Evolutionary conservation across 352 stramenopile species (phyloP), one percentile per base, ranked within the genome.

Genomic region (Phytophthora palmivora): DNA sequence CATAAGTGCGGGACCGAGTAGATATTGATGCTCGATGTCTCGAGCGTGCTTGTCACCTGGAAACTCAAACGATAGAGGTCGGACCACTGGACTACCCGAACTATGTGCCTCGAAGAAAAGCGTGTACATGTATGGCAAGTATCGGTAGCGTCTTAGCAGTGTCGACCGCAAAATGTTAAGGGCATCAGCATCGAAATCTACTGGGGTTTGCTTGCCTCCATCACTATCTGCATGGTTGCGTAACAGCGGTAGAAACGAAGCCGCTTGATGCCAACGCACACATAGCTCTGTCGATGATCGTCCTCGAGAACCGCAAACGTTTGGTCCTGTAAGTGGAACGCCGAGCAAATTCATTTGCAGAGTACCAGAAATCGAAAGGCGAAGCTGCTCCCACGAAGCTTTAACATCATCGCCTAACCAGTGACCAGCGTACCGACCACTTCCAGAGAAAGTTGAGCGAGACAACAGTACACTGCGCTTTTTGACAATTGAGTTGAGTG

Each of bases 121-220:
- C 19, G 89, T 92, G 61, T 96, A 96, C 67, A 95, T 74, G 63
- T 92, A 95, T n/a, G 89, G 87, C 28, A 96, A 52, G 22, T 92
- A 82, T 1, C 65, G 58, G 48, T 95, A 96, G 1, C 89, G 83
- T 11, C 63, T 71, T 22, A 89, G 39, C 42, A 96, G 46, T 16
- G 76, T 83, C 4, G 79, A 67, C 1, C 87, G 75, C 15, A 92
- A 59, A 33, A 89, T 83, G 43, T 94, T 91, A 9, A 85, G 50
- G 0, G 82, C 67, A 15, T 90, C 70, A 0, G 72, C 66, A 34
- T 92, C 82, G 30, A 90, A 94, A 34, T 90, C 77, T 10, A 92
- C 76, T 0, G 87, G 81, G 0, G 81, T 84, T 50, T 92, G 78
- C 7, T 72, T 68, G 1, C 54, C 34, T 6, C 47, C 52, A 16